These are phyloP conservation scores for Penicillium palitans DNA, from an alignment of 2,329 filamentous ascomycete species.

Conservation along the genomic window DNA sequence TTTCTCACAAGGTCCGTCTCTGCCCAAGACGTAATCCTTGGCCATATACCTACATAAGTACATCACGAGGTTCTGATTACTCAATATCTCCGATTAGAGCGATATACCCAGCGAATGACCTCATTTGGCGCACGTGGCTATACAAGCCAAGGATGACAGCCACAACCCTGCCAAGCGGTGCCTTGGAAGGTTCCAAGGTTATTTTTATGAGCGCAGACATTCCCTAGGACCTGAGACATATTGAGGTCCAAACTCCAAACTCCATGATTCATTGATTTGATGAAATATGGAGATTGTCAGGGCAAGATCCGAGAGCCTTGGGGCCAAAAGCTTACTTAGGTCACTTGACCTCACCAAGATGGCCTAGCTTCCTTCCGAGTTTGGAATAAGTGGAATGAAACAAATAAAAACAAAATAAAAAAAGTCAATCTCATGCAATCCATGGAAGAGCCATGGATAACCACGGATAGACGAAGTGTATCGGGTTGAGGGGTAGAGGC, in stretches of 20 bases:
- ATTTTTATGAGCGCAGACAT: not conserved
- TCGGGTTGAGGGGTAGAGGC: constrained; percentile 5
- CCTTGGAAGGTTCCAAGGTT: not conserved
- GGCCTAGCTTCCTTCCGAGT: not conserved
- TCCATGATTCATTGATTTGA: not conserved
- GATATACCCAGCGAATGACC: constrained; percentile 2
- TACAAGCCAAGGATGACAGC: not conserved
- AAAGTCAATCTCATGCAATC: not conserved
- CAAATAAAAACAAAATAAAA: not conserved
- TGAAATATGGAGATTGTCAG: not conserved
- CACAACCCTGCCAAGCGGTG: not conserved
- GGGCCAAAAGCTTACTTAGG: constrained; percentile 5
- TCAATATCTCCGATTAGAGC: not conserved
- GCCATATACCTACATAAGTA: not conserved
- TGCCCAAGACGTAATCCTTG: not conserved
- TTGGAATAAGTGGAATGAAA: not conserved
- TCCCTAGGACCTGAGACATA: not conserved
- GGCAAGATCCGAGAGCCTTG: not conserved
- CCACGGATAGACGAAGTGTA: not conserved
- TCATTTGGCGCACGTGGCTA: constrained; percentile 9
- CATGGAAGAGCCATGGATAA: not conserved
- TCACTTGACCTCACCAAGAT: constrained; percentile 5
- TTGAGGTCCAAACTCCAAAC: not conserved
- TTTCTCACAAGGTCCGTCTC: not conserved
- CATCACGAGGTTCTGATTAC: not conserved